Percentiles rank a stretch among this genome's conserved stretches.
Conservation (phyloP, 176 grass and related monocot genomes). For the Carex cristatella region DNA sequence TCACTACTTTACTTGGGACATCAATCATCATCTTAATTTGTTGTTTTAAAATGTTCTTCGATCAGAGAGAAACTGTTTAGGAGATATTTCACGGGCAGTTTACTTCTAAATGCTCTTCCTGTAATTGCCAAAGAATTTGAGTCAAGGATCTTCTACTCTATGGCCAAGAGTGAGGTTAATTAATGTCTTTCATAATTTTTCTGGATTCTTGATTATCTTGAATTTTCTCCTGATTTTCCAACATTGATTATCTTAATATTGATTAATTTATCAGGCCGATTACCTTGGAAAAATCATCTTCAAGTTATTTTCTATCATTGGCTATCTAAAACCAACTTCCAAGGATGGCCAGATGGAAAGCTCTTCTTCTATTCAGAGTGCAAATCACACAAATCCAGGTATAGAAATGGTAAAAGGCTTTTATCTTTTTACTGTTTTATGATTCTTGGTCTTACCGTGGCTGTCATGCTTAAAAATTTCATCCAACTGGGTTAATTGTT, state of each 20-base stretch:
- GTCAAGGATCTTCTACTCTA: neutral
- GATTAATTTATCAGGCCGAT: neutral
- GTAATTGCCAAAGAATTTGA: neutral
- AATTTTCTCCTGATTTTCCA: neutral
- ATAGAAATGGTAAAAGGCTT: neutral
- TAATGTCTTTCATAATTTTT: neutral
- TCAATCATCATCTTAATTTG: too few relatives aligned
- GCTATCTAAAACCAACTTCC: neutral
- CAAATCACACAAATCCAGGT: neutral
- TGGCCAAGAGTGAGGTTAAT: neutral
- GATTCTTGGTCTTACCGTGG: neutral
- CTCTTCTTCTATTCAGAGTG: neutral
- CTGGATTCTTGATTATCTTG: neutral
- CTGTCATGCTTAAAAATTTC: neutral
- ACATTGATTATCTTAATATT: neutral
- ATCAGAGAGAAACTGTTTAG: neutral
- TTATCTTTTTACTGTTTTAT: neutral
- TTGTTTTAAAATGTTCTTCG: neutral
- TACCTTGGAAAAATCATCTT: neutral
- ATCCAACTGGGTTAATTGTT: neutral
- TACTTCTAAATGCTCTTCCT: too few relatives aligned
- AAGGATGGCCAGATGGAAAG: neutral
- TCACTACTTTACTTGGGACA: neutral
- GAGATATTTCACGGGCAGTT: neutral
- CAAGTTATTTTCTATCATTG: neutral